phyloP scores from a whole-genome alignment of 345 rosid genomes.

The Hirschfeldia incana region DNA sequence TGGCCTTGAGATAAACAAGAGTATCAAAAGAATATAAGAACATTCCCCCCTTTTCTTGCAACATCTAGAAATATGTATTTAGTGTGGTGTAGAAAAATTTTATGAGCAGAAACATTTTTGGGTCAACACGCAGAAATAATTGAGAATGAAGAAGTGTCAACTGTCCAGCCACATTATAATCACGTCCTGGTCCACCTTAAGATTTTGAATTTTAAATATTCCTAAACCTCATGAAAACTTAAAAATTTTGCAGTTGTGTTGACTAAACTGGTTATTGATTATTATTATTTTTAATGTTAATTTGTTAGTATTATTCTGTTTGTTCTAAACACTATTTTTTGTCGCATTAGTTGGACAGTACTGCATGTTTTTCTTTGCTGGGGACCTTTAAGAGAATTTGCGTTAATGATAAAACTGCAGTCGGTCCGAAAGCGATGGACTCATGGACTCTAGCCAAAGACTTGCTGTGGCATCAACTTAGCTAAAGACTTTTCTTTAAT shows the following conservation, averaged over 20 bases:
- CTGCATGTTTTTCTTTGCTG: constrained; percentile 3
- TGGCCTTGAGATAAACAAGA: background rate
- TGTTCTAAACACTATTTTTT: background rate
- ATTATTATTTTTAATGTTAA: background rate
- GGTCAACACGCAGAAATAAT: constrained; percentile 43
- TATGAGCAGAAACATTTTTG: background rate
- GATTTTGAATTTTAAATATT: background rate
- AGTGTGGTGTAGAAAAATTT: background rate
- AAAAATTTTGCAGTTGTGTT: constrained; percentile 6
- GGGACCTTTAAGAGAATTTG: background rate
- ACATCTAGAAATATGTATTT: background rate
- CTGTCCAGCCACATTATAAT: background rate
- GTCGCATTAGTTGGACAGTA: background rate
- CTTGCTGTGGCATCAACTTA: background rate
- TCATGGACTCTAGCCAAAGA: background rate
- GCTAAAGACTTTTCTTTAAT: background rate
- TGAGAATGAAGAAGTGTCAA: constrained; percentile 25
- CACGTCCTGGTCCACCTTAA: constrained; percentile 24
- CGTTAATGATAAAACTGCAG: background rate
- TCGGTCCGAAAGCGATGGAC: background rate
- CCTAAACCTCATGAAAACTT: background rate
- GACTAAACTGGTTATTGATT: background rate
- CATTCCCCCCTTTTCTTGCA: background rate
- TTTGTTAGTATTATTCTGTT: background rate
- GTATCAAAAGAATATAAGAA: background rate